These are phyloP conservation scores for Cylindrotheca closterium DNA, from an alignment of 108 stramenopile species.

Conservation along the genomic window DNA sequence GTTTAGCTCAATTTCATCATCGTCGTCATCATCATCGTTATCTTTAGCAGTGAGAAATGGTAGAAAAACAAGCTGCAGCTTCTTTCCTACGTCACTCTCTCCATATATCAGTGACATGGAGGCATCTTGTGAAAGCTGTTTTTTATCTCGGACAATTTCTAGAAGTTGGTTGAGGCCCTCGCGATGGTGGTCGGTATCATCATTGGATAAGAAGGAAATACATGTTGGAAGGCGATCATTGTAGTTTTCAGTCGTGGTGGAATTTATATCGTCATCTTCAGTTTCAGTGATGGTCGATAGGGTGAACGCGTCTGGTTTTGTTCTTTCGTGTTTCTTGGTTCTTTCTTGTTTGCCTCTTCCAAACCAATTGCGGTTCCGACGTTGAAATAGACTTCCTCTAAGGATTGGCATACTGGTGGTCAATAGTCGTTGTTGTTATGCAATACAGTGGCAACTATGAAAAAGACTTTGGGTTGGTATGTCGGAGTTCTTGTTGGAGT, in stretches of 20 bases:
- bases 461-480: too few relatives aligned
- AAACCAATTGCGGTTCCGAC: too few relatives aligned
- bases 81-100: conserved; percentile 3
- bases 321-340: too few relatives aligned
- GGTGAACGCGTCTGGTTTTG: too few relatives aligned
- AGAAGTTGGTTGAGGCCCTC: conserved; percentile 15
- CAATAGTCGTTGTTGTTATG: too few relatives aligned
- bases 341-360: too few relatives aligned
- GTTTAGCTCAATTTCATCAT: background rate
- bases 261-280: background rate
- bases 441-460: too few relatives aligned
- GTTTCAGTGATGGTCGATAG: background rate
- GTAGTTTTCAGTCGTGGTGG: background rate
- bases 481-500: too few relatives aligned
- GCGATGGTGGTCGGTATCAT: conserved; percentile 13
- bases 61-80: background rate
- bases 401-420: too few relatives aligned
- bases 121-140: background rate
- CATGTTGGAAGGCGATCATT: background rate
- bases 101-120: conserved; percentile 16
- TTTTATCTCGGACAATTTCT: conserved; percentile 6
- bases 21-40: background rate
- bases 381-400: too few relatives aligned
- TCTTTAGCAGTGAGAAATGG: conserved; percentile 3
- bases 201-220: conserved; percentile 11